A percentile compares a stretch with the other conserved stretches of the same genome.
These are phyloP conservation scores for Blakeslea trispora DNA, from an alignment of 371 early-diverging fungal species.

Conservation along the genomic window DNA sequence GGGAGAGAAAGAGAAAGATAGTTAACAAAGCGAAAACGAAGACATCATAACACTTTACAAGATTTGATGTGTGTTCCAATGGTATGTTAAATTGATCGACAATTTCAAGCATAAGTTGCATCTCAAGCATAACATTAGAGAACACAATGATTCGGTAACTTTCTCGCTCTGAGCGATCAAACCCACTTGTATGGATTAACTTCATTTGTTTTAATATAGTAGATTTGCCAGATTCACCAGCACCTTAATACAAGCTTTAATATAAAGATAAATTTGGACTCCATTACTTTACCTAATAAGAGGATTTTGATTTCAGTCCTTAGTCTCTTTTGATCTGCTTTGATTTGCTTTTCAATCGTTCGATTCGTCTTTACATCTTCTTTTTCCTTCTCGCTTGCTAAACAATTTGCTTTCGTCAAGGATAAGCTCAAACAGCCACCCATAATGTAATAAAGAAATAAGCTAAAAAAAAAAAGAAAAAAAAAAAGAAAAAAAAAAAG, in stretches of 20 bases:
- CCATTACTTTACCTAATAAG: slow-evolving; percentile 67
- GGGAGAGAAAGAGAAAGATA: too few species aligned
- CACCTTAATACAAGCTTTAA: slow-evolving; percentile 57
- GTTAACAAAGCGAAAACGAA: not conserved
- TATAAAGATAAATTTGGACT: slow-evolving; percentile 4
- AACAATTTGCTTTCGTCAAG: too few species aligned
- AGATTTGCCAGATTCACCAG: slow-evolving; percentile 90
- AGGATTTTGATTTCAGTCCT: slow-evolving; percentile 87
- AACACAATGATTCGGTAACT: slow-evolving; percentile 75
- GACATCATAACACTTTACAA: not conserved
- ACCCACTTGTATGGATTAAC: slow-evolving; percentile 89
- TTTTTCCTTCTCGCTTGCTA: not conserved
- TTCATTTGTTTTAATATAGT: slow-evolving; percentile 94
- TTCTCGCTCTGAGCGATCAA: slow-evolving; percentile 73
- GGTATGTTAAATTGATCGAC: slow-evolving; percentile 40
- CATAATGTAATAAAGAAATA: too few species aligned
- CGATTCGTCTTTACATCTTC: slow-evolving; percentile 50
- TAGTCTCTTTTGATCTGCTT: slow-evolving; percentile 68
- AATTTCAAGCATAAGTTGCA: slow-evolving; percentile 62
- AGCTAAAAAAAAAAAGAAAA: too few species aligned
- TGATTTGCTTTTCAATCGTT: slow-evolving; percentile 78
- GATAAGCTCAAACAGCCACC: not conserved
- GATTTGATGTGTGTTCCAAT: slow-evolving; percentile 9
- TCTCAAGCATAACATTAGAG: slow-evolving; percentile 77
- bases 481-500: not conserved